A percentile compares a stretch with the other conserved stretches of the same genome.
Evolutionary conservation across 2,329 filamentous ascomycete genomes (phyloP).

Genomic region (Pseudonectria buxi): DNA sequence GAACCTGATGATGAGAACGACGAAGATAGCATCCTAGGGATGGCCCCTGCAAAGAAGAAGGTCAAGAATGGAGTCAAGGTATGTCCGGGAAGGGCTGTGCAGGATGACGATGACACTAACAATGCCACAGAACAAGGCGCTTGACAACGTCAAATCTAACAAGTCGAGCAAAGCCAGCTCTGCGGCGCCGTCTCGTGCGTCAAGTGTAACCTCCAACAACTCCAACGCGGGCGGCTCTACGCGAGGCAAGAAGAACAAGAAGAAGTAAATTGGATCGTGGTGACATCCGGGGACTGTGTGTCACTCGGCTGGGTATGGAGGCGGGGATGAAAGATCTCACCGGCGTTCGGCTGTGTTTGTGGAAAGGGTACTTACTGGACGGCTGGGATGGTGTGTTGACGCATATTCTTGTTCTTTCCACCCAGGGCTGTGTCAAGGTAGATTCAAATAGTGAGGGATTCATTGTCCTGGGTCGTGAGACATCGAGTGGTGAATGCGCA

Average conservation of each 20-base stretch:
- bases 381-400: constrained; percentile 10
- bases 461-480: too few relatives aligned
- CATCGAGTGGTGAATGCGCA: background rate
- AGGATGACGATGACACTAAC: constrained; percentile 9
- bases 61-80: constrained; percentile 84
- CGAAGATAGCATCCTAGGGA: constrained; percentile 71
- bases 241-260: constrained; percentile 38
- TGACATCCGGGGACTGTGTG: constrained; percentile 1
- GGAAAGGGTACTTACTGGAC: constrained; percentile 6
- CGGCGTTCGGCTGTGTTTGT: constrained; percentile 21
- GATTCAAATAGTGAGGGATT: too few relatives aligned
- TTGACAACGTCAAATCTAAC: constrained; percentile 80
- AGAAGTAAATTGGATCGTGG: constrained; percentile 19
- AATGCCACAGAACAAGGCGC: constrained; percentile 71
- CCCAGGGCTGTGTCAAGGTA: too few relatives aligned
- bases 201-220: constrained; percentile 73
- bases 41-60: constrained; percentile 91
- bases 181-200: constrained; percentile 72
- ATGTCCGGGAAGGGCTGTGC: constrained; percentile 13
- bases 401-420: constrained; percentile 4
- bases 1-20: constrained; percentile 76
- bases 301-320: constrained; percentile 7
- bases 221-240: constrained; percentile 47
- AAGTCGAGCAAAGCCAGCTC: constrained; percentile 76
- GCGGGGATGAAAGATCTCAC: constrained; percentile 10